phyloP scores from a whole-genome alignment of 495 filamentous ascomycete genomes.

The Echria macrotheca region DNA sequence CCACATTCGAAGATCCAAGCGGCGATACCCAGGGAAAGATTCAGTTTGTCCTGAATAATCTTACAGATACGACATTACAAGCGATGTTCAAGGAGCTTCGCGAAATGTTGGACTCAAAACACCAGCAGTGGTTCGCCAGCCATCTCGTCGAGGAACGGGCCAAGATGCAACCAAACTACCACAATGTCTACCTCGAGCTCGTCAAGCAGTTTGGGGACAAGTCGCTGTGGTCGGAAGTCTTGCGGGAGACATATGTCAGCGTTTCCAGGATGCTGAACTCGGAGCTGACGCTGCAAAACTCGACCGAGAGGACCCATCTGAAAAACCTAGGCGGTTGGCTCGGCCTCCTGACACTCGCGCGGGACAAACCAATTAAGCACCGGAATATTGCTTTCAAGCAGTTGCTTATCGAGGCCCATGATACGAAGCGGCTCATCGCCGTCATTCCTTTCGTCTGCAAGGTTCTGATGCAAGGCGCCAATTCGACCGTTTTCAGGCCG shows the following conservation, averaged over 20 bases:
- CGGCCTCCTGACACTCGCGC: conserved; percentile 85
- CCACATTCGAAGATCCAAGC: conserved; percentile 71
- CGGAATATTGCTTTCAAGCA: conserved; percentile 97
- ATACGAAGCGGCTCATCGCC: conserved; percentile 81
- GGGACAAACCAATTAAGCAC: conserved; percentile 92
- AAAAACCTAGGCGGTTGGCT: conserved; percentile 93
- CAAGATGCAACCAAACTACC: conserved; percentile 94
- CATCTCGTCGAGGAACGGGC: conserved; percentile 96
- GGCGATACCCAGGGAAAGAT: conserved; percentile 87
- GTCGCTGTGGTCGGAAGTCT: conserved; percentile 75
- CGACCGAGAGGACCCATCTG: conserved; percentile 75
- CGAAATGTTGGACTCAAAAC: conserved; percentile 67
- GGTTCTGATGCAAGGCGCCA: conserved; percentile 74
- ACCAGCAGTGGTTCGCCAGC: conserved; percentile 92
- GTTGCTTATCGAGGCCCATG: conserved; percentile 83
- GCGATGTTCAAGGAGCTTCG: conserved; percentile 74
- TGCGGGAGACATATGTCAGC: conserved; percentile 89
- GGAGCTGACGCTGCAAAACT: conserved; percentile 71
- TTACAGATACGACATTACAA: conserved; percentile 81
- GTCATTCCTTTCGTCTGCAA: conserved; percentile 97
- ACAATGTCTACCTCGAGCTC: conserved; percentile 84
- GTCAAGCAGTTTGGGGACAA: conserved; percentile 75
- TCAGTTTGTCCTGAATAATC: conserved; percentile 92
- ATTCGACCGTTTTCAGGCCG: conserved; percentile 83
- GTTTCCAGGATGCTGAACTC: conserved; percentile 82